phyloP scores from a whole-genome alignment of 2,329 filamentous ascomycete species.

The Fusarium sambucinum region DNA sequence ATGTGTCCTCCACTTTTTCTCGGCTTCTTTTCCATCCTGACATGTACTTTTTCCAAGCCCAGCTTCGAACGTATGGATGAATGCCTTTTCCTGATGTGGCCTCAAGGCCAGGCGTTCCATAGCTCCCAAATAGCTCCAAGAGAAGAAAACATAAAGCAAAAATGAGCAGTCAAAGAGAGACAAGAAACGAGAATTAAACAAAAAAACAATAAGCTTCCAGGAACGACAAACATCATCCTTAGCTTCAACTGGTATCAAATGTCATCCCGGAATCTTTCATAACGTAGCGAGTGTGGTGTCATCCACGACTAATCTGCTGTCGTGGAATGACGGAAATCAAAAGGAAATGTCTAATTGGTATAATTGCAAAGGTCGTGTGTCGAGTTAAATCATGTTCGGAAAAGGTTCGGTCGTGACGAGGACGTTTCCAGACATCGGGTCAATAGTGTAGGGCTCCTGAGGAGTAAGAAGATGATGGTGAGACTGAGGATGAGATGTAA shows the following conservation, averaged over 20 bases:
- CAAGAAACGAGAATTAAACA: constrained; percentile 40
- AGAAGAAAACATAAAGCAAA: constrained; percentile 1
- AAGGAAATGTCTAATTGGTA: constrained; percentile 35
- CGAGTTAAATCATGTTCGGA: constrained; percentile 49
- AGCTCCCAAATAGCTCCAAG: constrained; percentile 28
- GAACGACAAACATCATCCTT: constrained; percentile 23
- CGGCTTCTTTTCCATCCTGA: constrained; percentile 14
- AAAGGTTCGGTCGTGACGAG: constrained; percentile 45
- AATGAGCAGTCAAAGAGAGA: constrained; percentile 6
- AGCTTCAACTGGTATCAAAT: constrained; percentile 45
- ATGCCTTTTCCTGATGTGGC: constrained; percentile 7
- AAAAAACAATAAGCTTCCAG: constrained; percentile 34
- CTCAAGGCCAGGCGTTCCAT: constrained; percentile 21
- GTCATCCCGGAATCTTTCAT: constrained; percentile 45
- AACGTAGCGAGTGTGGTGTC: constrained; percentile 47
- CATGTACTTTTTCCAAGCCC: constrained; percentile 31
- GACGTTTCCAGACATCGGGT: constrained; percentile 44
- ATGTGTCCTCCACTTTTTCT: constrained; percentile 20
- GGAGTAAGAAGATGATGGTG: constrained; percentile 45
- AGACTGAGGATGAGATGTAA: constrained; percentile 45
- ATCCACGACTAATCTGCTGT: constrained; percentile 43
- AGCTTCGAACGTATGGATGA: constrained; percentile 15
- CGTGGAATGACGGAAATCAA: constrained; percentile 39
- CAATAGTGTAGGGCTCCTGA: constrained; percentile 38
- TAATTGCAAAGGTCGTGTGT: constrained; percentile 35